Evolutionary conservation across 345 rosid genomes (phyloP), one percentile per base, ranked within the genome.

Genomic region (Heritiera littoralis): DNA sequence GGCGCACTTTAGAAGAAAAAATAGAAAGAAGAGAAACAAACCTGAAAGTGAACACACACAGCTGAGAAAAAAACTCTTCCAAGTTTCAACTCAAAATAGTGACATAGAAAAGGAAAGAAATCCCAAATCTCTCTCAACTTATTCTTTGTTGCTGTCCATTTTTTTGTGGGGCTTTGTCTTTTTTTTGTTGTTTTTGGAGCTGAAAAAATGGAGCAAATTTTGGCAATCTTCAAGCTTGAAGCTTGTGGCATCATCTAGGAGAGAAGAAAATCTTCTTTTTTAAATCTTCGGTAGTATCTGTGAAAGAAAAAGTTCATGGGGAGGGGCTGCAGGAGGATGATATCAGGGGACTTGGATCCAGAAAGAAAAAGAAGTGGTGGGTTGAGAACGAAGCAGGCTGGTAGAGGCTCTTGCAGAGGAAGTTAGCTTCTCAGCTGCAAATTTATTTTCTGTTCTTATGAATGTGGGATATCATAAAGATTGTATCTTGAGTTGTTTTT

Each of bases 401-500:
- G 99, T 43, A 75, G 98, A 86, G 98, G 95, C 78, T 96, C 99
- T 75, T 96, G 99, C 89, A 90, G 99, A 58, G 99, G 99, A 75
- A 96, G 98, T 90, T 96, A 96, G 98, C 65, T 79, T 71, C 82
- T 71, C 82, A 45, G 78, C 60, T 28, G 23, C 51, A 65, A 32
- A 6, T 56, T 40, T 60, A 28, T 30, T 63, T 20, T 49, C 98
- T 72, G 77, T 82, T 75, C 79, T 80, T 60, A 81, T 84, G 63
- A 40, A 49, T 76, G 58, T 76, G 70, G 69, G 43, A 46, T 61
- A 32, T 10, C 28, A 45, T 9, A 64, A 45, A 64, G 69, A 60
- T 18, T 48, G 79, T 45, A 76, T 52, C 45, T 35, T 65, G 72
- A 79, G 81, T 69, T 68, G 54, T 77, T 79, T 78, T 55, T 80